These are phyloP conservation scores for Sclerotinia trifoliorum DNA, from an alignment of 2,329 filamentous ascomycete species.

Conservation along the genomic window DNA sequence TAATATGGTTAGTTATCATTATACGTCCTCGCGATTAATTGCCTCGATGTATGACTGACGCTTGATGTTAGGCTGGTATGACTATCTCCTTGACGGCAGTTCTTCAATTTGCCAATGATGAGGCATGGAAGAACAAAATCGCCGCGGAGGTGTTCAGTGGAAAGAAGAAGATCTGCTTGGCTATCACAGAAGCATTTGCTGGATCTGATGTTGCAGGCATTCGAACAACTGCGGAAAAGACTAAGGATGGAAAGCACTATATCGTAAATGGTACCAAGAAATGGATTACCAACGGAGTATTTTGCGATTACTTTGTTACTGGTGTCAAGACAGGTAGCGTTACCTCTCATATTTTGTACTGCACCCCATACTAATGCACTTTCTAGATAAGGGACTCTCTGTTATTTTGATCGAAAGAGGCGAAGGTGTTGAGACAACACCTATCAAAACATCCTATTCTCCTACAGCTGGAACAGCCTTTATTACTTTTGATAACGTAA, in stretches of 20 bases:
- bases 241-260: conserved; percentile 67
- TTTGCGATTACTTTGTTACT: conserved; percentile 79
- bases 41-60: neutral
- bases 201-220: conserved; percentile 79
- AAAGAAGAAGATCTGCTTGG: conserved; percentile 84
- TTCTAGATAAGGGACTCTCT: conserved; percentile 66
- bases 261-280: conserved; percentile 78
- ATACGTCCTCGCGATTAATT: neutral
- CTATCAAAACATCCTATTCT: conserved; percentile 81
- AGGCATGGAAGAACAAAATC: conserved; percentile 63
- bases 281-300: conserved; percentile 83
- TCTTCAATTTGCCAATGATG: conserved; percentile 72
- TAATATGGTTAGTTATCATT: conserved; percentile 68
- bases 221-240: conserved; percentile 75
- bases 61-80: conserved; percentile 45
- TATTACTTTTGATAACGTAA: conserved; percentile 82
- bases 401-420: conserved; percentile 73
- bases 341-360: neutral
- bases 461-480: conserved; percentile 54
- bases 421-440: conserved; percentile 72
- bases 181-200: conserved; percentile 86
- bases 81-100: conserved; percentile 78
- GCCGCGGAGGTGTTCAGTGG: conserved; percentile 72
- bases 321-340: conserved; percentile 62
- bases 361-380: neutral